Evolutionary conservation across 164 flowering plant genomes (phyloP).

Genomic region (Sedum album): DNA sequence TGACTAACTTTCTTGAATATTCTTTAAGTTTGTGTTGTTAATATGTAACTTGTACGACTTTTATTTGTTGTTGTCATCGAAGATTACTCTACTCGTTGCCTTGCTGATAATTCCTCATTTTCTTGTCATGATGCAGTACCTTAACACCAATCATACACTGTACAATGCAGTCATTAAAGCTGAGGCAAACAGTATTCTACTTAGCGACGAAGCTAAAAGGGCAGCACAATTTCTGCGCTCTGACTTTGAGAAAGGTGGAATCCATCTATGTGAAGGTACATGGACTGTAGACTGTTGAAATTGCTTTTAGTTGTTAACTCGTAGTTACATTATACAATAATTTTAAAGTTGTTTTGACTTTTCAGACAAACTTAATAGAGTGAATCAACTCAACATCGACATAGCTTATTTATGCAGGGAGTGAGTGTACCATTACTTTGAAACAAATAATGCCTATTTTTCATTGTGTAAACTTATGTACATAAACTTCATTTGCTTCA

Average conservation of each 20-base stretch:
- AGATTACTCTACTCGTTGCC: neutral
- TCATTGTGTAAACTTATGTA: neutral
- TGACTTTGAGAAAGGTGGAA: constrained; percentile 98
- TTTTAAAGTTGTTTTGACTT: constrained; percentile 13
- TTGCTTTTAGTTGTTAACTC: neutral
- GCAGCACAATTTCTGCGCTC: constrained; percentile 67
- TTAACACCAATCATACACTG: constrained; percentile 74
- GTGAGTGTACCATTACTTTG: constrained; percentile 37
- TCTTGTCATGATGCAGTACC: constrained; percentile 36
- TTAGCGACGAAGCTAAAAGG: constrained; percentile 60
- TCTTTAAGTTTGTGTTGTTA: neutral
- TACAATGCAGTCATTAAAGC: constrained; percentile 76
- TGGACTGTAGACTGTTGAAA: neutral
- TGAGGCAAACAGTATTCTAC: constrained; percentile 44
- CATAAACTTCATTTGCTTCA: neutral
- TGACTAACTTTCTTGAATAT: neutral
- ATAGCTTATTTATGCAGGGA: constrained; percentile 60
- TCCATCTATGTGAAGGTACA: constrained; percentile 73
- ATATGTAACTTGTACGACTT: no score
- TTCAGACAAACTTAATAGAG: constrained; percentile 68
- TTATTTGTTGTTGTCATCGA: neutral
- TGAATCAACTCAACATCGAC: constrained; percentile 55
- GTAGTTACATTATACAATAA: constrained; percentile 4
- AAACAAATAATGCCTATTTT: neutral
- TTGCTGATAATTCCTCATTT: constrained; percentile 7